Conservation (phyloP, 1,139 yeast genomes). For the Candida freyschussii region DNA sequence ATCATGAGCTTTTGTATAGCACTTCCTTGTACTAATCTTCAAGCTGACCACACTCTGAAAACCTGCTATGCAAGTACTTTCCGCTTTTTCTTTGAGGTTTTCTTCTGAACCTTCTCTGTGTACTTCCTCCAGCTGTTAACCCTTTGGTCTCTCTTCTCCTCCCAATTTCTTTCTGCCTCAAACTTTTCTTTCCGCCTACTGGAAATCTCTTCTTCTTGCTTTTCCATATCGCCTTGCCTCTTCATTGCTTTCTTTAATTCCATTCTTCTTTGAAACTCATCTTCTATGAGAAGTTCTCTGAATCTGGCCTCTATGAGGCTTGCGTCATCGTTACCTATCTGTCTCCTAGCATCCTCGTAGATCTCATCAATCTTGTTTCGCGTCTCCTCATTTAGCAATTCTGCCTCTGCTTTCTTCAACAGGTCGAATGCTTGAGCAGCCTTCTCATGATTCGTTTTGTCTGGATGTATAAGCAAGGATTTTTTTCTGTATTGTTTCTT, state of each 20-base stretch:
- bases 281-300: constrained; percentile 38
- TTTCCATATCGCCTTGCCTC: constrained; percentile 28
- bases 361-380: constrained; percentile 35
- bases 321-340: constrained; percentile 25
- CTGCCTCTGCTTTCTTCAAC: constrained; percentile 33
- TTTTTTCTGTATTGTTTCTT: constrained; percentile 50
- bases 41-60: too few species aligned
- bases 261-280: constrained; percentile 36
- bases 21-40: too few species aligned
- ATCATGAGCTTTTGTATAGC: too few species aligned
- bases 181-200: constrained; percentile 36
- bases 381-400: constrained; percentile 23
- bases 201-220: constrained; percentile 29
- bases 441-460: constrained; percentile 47
- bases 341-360: constrained; percentile 36
- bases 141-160: constrained; percentile 51
- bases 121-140: constrained; percentile 48
- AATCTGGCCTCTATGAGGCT: constrained; percentile 34
- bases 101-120: constrained; percentile 4
- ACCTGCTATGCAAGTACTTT: constrained; percentile 4
- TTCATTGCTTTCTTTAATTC: constrained; percentile 34
- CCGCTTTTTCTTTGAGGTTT: constrained; percentile 3
- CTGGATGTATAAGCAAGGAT: constrained; percentile 66
- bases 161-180: constrained; percentile 53
- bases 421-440: constrained; percentile 63